Base-by-base conservation (phyloP, 192 early-diverging fungal genomes). In the Backusella mclennaniae region DNA sequence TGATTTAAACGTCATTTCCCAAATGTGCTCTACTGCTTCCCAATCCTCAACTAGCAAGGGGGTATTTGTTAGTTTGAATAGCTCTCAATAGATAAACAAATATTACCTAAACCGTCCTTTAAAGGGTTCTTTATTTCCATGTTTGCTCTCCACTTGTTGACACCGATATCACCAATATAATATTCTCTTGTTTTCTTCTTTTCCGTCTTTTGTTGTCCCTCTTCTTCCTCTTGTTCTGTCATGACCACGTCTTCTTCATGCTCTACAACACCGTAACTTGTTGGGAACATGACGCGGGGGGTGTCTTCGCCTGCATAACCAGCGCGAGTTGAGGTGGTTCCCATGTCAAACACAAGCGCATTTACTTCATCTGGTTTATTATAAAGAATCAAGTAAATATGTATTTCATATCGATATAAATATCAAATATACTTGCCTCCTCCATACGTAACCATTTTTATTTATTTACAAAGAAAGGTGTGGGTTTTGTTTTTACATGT, bases 241-340 rank as follows among this genome's bases (percentile, higher is more conserved):
- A 83, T 79, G 8, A 75, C 66, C 44, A 84, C 82, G 59, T 87
- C 89, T 15, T 77, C 83, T 69, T 84, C 84, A 5, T 69, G 17
- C 12, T 53, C 35, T 26, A 89, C 76, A 75, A 89, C 90, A 7
- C 96, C 97, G 14, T 92, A 89, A 15, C 82, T 88, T 3, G 95
- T 93, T 2, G 96, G 94, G 71, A 95, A 95, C 33, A 96, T 92
- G 0, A 89, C 93, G 75, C 91, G 92, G 8, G 98, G 98, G 38
- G 90, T 87, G 84, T 99, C 97, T 78, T 99, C 97, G 72, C 98
- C 98, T n/a, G 96, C 95, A 84, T 94, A 98, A 69, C 98, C 98
- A 26, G 95, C 96, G 68, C 94, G 94, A 41, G 92, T 93, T 84
- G 90, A 92, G 53, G 90, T 89, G 75, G 92, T 90, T 49, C 98